phyloP scores from a whole-genome alignment of 371 early-diverging fungal species.

The Lichtheimia ramosa region DNA sequence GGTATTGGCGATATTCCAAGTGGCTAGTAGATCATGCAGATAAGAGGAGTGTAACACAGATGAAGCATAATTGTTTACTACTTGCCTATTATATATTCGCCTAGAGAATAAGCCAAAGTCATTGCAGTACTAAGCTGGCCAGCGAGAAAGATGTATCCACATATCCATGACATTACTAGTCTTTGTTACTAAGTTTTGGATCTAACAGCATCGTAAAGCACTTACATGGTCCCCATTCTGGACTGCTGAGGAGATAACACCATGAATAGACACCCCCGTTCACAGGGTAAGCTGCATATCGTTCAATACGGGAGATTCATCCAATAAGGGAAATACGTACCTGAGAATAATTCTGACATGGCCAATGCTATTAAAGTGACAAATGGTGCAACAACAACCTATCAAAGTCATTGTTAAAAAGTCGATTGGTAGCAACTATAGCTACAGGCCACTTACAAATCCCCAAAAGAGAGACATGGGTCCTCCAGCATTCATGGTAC shows the following conservation, averaged over 20 bases:
- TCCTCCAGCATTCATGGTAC: constrained; percentile 17
- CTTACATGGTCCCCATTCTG: constrained; percentile 45
- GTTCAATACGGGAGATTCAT: not conserved
- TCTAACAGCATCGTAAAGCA: not conserved
- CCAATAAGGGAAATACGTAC: not conserved
- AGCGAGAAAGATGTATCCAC: constrained; percentile 32
- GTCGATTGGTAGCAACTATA: no score
- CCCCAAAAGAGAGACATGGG: constrained; percentile 20
- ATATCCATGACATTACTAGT: constrained; percentile 44
- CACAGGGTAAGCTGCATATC: constrained; percentile 25
- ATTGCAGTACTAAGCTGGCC: constrained; percentile 27
- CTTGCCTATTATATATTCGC: constrained; percentile 29
- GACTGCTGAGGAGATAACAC: constrained; percentile 31
- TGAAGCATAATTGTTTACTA: no score
- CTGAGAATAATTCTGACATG: constrained; percentile 42
- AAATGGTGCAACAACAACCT: constrained; percentile 37
- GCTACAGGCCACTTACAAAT: constrained; percentile 17
- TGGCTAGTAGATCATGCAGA: not conserved
- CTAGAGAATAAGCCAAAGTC: constrained; percentile 32
- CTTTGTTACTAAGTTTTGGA: not conserved
- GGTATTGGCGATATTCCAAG: not conserved
- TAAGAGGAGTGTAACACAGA: no score
- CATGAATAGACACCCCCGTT: constrained; percentile 36
- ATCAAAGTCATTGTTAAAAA: no score
- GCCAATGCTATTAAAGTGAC: constrained; percentile 35